Evolutionary conservation across 2,329 filamentous ascomycete genomes (phyloP), one percentile per base, ranked within the genome.

Genomic region (Chaetomium strumarium): DNA sequence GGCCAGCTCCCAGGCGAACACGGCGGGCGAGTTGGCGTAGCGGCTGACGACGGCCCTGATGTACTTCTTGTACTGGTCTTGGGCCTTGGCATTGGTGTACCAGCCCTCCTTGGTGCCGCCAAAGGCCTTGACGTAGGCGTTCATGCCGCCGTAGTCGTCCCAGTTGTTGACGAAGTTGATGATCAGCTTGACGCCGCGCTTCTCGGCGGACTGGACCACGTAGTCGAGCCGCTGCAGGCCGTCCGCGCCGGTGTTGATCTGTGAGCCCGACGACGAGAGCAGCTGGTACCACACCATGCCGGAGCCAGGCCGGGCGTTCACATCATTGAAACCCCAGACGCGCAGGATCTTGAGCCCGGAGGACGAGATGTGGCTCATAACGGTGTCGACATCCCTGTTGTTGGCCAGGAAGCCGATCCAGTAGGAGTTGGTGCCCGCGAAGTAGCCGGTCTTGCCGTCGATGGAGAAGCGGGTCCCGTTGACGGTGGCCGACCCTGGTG

Each of bases 111-210:
- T 71, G 51, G 65, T 68, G 19, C 75, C 76, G 36, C 78, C 80
- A 51, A 79, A 83, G 2, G 75, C 77, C 11, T 66, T 69, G 41
- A 75, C 74, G 60, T 84, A 85, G 1, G 78, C 77, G 11, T 72
- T 70, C 68, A 85, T 84, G 44, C 83, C 82, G 29, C 81, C 83
- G 40, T 84, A 86, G 62, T 87, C 84, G 42, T 72, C 72, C 83
- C 83, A 88, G 68, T 86, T 81, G 68, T 87, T 87, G 51, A 86
- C 80, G 40, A 85, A 80, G 59, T 80, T 78, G 62, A 84, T 77
- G 55, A 86, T 83, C 5, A 86, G 69, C 64, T 84, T 83, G 59
- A 86, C 72, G 4, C 77, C 78, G 49, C 78, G 72, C 50, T 72
- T 70, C 64, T 84, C 81, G 5, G 83, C 83, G 0, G 77, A 71